A percentile compares a stretch with the other conserved stretches of the same genome.
Conservation (phyloP, 1,284 basidiomycete species). For the Ceratobasidium sp. region DNA sequence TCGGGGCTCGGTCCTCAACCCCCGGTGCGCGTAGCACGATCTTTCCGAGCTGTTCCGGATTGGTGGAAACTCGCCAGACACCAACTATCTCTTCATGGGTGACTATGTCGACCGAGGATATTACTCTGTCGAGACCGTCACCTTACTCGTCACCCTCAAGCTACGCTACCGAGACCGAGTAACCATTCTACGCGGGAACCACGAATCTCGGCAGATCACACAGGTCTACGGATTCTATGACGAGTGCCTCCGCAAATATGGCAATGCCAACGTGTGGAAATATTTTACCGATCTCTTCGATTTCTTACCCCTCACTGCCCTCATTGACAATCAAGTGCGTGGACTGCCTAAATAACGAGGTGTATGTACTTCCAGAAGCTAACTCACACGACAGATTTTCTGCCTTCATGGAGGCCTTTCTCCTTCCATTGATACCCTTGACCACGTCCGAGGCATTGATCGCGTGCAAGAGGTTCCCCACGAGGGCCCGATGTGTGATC, state of each 20-base stretch:
- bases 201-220: slow-evolving; percentile 99
- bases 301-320: slow-evolving; percentile 95
- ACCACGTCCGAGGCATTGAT: slow-evolving; percentile 98
- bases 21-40: slow-evolving; percentile 80
- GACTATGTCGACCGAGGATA: slow-evolving; percentile 99
- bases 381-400: slow-evolving; percentile 82
- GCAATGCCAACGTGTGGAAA: slow-evolving; percentile 99
- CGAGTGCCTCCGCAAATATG: slow-evolving; percentile 99
- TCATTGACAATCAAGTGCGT: slow-evolving; percentile 98
- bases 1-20: slow-evolving; percentile 19
- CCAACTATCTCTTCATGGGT: slow-evolving; percentile 99
- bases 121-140: slow-evolving; percentile 99
- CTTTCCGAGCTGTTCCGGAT: slow-evolving; percentile 99
- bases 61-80: slow-evolving; percentile 99
- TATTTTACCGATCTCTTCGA: slow-evolving; percentile 99
- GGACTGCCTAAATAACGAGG: not conserved
- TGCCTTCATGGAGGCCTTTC: slow-evolving; percentile 98
- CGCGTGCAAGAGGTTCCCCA: slow-evolving; percentile 99
- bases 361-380: slow-evolving; percentile 39
- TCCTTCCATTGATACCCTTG: slow-evolving; percentile 98
- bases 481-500: slow-evolving; percentile 99
- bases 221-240: slow-evolving; percentile 99
- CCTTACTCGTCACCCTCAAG: slow-evolving; percentile 97
- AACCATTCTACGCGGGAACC: slow-evolving; percentile 97
- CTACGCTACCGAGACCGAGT: slow-evolving; percentile 98